Evolutionary conservation across 2,329 filamentous ascomycete species (phyloP).

Genomic region (Didymella lethalis): DNA sequence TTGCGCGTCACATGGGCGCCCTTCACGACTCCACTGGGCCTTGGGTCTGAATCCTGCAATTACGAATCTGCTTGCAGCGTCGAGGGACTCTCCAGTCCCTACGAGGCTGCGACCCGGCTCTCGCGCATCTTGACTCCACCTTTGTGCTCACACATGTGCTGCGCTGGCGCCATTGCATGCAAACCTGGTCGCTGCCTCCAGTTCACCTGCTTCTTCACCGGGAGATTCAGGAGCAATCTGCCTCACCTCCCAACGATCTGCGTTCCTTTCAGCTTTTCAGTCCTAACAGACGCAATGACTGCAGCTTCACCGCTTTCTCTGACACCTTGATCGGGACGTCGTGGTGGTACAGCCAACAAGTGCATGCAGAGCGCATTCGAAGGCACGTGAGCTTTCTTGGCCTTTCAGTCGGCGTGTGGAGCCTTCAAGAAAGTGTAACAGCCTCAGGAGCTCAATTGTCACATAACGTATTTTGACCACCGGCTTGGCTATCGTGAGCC

Average conservation of each 20-base stretch:
- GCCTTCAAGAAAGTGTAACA: slow-evolving; percentile 25
- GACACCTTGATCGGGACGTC: slow-evolving; percentile 2
- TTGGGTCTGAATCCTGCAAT: slow-evolving; percentile 30
- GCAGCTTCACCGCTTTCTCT: slow-evolving; percentile 36
- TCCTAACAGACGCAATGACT: slow-evolving; percentile 12
- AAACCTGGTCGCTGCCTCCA: slow-evolving; percentile 21
- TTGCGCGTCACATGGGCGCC: slow-evolving; percentile 28
- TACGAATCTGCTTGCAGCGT: slow-evolving; percentile 13
- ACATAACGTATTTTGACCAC: slow-evolving; percentile 29
- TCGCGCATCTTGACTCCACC: slow-evolving; percentile 22
- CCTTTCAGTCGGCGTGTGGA: slow-evolving; percentile 15
- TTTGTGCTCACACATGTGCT: slow-evolving; percentile 34
- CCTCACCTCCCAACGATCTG: background rate
- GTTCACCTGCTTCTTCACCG: background rate
- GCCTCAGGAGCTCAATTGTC: slow-evolving; percentile 31
- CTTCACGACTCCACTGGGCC: slow-evolving; percentile 24
- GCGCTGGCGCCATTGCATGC: slow-evolving; percentile 32
- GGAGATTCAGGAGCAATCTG: background rate
- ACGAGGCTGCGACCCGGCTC: slow-evolving; percentile 27
- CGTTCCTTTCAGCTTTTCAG: background rate
- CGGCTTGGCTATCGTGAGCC: slow-evolving; percentile 37
- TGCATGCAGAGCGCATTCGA: slow-evolving; percentile 19
- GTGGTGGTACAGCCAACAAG: slow-evolving; percentile 30
- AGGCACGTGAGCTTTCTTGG: slow-evolving; percentile 16
- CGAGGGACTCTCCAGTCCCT: slow-evolving; percentile 15